A percentile compares a stretch with the other conserved stretches of the same genome.
Conservation (phyloP, 495 filamentous ascomycete genomes). For the Entonaema liquescens region DNA sequence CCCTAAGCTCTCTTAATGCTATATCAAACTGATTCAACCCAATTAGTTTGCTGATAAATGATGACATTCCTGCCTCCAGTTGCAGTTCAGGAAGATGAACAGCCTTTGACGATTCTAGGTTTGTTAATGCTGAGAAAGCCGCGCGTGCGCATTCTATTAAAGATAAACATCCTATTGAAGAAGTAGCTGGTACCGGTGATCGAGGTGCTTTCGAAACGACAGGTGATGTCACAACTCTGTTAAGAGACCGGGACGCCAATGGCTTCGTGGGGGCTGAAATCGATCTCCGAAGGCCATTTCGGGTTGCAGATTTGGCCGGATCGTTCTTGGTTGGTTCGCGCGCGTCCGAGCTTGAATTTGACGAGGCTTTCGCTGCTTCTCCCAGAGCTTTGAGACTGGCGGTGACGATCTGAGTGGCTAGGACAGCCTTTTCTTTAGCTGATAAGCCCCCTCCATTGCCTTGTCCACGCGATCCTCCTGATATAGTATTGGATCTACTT, state of each 20-base stretch:
- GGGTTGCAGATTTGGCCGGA: slow-evolving; percentile 48
- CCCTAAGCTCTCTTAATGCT: slow-evolving; percentile 79
- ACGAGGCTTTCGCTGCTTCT: slow-evolving; percentile 69
- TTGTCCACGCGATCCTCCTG: slow-evolving; percentile 34
- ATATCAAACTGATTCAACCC: slow-evolving; percentile 75
- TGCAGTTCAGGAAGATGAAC: slow-evolving; percentile 70
- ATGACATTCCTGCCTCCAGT: slow-evolving; percentile 83
- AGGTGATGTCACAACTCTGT: slow-evolving; percentile 60
- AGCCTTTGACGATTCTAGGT: slow-evolving; percentile 60
- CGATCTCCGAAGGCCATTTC: slow-evolving; percentile 54
- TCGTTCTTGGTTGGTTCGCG: slow-evolving; percentile 43
- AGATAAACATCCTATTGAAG: slow-evolving; percentile 50
- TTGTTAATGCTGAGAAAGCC: slow-evolving; percentile 74
- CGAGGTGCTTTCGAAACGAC: slow-evolving; percentile 27
- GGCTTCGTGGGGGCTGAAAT: slow-evolving; percentile 59
- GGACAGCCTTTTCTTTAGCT: slow-evolving; percentile 68
- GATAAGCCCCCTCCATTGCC: slow-evolving; percentile 53
- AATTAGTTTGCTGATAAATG: slow-evolving; percentile 76
- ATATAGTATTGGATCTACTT: slow-evolving; percentile 36
- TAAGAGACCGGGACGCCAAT: slow-evolving; percentile 62
- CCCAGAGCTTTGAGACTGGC: slow-evolving; percentile 74
- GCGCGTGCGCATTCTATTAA: slow-evolving; percentile 79
- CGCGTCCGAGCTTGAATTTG: slow-evolving; percentile 35
- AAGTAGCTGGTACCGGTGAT: neutral
- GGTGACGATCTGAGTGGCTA: slow-evolving; percentile 88